Base-by-base conservation (phyloP, 2,329 filamentous ascomycete genomes). In the Dactylellina cionopaga region DNA sequence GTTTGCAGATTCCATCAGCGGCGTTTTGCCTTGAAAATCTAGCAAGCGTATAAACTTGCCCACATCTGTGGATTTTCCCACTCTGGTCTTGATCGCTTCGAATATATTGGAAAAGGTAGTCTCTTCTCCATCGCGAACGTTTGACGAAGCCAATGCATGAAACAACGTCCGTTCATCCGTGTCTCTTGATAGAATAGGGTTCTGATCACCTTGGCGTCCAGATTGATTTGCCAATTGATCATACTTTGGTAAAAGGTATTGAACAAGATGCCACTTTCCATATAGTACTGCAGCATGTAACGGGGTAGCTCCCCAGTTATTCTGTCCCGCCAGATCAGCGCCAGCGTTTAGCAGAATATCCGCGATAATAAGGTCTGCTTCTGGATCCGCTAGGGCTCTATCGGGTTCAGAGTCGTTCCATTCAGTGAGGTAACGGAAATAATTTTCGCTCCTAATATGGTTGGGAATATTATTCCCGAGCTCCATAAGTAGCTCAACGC, bases 31-130 rank as follows among this genome's bases (percentile, higher is more conserved):
- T 7, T 2, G 5, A 13, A 3, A 11, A 27, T 54, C 49, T 6
- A 10, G 3, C 17, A 27, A 24, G 15, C 17, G 11, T 5, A 64
- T 33, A 13, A 64, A 55, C 13, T 37, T 15, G 5, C 29, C 24
- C 9, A 51, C 35, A 33, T 64, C 47, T 11, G 39, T 64, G 15
- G 44, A 64, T 41, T 55, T 64, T n/a, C 29, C 51, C 5, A 64
- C n/a, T 43, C 27, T 9, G 7, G 19, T 13, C 17, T 39, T 46
- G 4, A 64, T n/a, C 25, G 29, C 29, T 19, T 41, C 46, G 25
- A 64, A 55, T 5, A 44, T 41, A 13, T 25, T 25, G 4, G 27
- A n/a, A 13, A 39, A 33, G 22, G 10, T 44, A 1, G 24, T 1
- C 6, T 44, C 29, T 13, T 37, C 41, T 13, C 37, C 27, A 11